Evolutionary conservation across 768 basidiomycete genomes (phyloP), one percentile per base, ranked within the genome.

Genomic region (Tricholoma saponaceum): DNA sequence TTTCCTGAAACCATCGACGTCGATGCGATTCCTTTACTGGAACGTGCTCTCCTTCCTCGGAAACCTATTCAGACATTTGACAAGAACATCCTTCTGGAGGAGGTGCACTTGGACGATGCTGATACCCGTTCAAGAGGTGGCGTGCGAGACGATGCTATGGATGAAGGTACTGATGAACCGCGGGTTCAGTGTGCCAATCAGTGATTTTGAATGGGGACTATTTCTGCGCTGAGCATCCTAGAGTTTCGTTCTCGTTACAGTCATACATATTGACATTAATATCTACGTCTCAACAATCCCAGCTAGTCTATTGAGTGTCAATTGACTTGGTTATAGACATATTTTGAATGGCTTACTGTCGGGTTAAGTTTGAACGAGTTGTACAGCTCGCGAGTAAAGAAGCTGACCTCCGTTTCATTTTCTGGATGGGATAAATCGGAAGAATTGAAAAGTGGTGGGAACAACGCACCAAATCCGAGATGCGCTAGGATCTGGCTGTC

Each of bases 131-230:
- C 83, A 25, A 74, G 79, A 64, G 72, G 69, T 59, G 72, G 79
- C 28, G 74, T 82, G 64, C 77, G 76, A 26, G 89, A 88, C 37
- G 93, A 97, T 56, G 76, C 82, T 13, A 97, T 97, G 95, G 95
- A 98, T 64, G 94, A 96, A 73, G 95, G 96, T 66, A 79, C 80
- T 55, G 90, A 91, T n/a, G 86, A 91, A 70, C 93, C 94, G 23
- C 87, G 93, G 37, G 95, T 98, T 49, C 95, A 97, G 79, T 98
- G 96, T 72, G 93, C 95, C 37, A 89, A 93, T 73, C 92, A 94
- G 79, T 94, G 72, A 76, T 63, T 51, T 61, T 55, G 44, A 25
- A 50, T 55, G 59, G 54, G 55, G 33, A 52, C 54, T 60, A 44
- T 56, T 61, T 54, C 51, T 46, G 39, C 61, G 56, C 60, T 59